Evolutionary conservation across 495 filamentous ascomycete genomes (phyloP).

Genomic region (Lepraria neglecta): DNA sequence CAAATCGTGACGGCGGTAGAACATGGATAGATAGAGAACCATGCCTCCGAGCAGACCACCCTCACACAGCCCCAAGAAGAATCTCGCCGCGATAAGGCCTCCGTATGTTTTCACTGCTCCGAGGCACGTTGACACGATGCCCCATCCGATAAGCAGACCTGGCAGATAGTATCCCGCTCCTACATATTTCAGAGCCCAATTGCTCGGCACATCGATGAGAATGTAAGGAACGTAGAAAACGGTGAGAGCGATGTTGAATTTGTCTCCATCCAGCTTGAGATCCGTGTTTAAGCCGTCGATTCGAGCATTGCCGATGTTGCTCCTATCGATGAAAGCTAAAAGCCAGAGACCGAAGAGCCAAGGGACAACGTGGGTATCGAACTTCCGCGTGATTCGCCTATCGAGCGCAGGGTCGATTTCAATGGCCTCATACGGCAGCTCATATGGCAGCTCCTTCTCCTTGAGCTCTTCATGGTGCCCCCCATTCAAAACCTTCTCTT

Average conservation of each 20-base stretch:
- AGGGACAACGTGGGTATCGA: conserved; percentile 30
- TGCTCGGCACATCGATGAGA: conserved; percentile 43
- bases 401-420: conserved; percentile 29
- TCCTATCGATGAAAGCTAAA: conserved; percentile 46
- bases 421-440: background rate
- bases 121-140: conserved; percentile 48
- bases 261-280: conserved; percentile 37
- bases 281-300: conserved; percentile 40
- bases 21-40: conserved; percentile 46
- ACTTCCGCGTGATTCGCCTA: conserved; percentile 32
- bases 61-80: conserved; percentile 40
- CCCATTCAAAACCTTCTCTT: background rate
- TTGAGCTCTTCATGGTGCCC: background rate
- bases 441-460: background rate
- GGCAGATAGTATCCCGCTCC: conserved; percentile 29
- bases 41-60: conserved; percentile 51
- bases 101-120: conserved; percentile 44
- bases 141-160: conserved; percentile 35
- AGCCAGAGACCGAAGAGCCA: conserved; percentile 47
- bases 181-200: conserved; percentile 38
- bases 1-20: conserved; percentile 41
- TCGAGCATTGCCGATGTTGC: conserved; percentile 47
- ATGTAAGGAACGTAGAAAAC: conserved; percentile 50
- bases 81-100: conserved; percentile 36
- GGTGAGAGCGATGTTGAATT: conserved; percentile 42